These are phyloP conservation scores for thale cress (Arabidopsis thaliana) DNA, from an alignment of 345 rosid genomes.

Conservation along the genomic window DNA sequence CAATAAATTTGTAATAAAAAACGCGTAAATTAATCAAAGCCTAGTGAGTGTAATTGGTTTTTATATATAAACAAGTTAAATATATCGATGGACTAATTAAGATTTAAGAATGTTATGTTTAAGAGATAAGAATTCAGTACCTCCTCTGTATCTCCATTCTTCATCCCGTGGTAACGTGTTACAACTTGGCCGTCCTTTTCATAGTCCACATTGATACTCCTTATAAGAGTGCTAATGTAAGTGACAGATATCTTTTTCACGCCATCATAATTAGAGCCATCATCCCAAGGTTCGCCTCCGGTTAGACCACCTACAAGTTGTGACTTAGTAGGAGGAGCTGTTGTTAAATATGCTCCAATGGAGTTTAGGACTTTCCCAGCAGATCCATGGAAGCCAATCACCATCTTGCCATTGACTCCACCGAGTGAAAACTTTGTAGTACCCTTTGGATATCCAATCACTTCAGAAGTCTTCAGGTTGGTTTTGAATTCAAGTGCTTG, in stretches of 20 bases:
- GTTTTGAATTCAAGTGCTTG: constrained; percentile 39
- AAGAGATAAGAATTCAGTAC: neutral
- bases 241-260: constrained; percentile 26
- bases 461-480: constrained; percentile 20
- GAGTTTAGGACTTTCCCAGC: constrained; percentile 20
- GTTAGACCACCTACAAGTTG: constrained; percentile 24
- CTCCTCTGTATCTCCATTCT: neutral
- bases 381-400: constrained; percentile 36
- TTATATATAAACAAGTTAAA: neutral
- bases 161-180: constrained; percentile 7
- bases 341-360: constrained; percentile 29
- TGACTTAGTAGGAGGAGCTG: constrained; percentile 22
- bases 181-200: constrained; percentile 32
- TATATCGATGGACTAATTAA: no score
- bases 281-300: constrained; percentile 30
- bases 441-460: constrained; percentile 35
- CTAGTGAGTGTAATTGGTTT: no score
- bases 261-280: constrained; percentile 31
- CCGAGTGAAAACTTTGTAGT: constrained; percentile 29
- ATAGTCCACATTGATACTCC: constrained; percentile 24
- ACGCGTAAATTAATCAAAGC: no score
- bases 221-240: neutral
- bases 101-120: neutral
- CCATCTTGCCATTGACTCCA: constrained; percentile 22
- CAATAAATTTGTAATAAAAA: no score